Conservation (phyloP, 805 yeast genomes). For the Dipodascus albidus region DNA sequence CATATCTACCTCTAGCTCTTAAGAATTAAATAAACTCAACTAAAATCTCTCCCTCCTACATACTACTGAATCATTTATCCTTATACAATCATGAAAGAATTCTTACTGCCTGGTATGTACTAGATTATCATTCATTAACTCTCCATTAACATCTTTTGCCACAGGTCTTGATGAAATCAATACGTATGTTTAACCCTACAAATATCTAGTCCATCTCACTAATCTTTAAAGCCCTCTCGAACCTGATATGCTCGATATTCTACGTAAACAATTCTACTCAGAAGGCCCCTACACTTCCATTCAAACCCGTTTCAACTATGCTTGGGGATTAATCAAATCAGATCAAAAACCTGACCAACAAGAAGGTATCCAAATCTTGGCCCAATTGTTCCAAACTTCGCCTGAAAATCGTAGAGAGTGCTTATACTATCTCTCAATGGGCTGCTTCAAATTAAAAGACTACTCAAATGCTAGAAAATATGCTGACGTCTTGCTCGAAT, state of each 20-base stretch:
- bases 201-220: background rate
- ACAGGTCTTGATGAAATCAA: slow-evolving; percentile 2
- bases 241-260: slow-evolving; percentile 56
- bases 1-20: no score
- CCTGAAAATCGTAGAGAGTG: slow-evolving; percentile 84
- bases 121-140: background rate
- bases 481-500: slow-evolving; percentile 59
- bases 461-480: slow-evolving; percentile 77
- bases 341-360: slow-evolving; percentile 49
- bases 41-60: no score
- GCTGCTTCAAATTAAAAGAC: slow-evolving; percentile 82
- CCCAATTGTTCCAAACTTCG: slow-evolving; percentile 54
- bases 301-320: slow-evolving; percentile 84
- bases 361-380: slow-evolving; percentile 66
- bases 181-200: background rate
- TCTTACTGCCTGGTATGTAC: background rate
- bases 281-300: slow-evolving; percentile 74
- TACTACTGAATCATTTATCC: no score
- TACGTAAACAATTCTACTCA: slow-evolving; percentile 63
- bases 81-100: background rate
- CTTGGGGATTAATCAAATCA: slow-evolving; percentile 91
- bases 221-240: background rate
- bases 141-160: background rate
- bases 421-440: slow-evolving; percentile 75
- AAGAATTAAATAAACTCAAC: no score